Conservation (phyloP, 768 basidiomycete genomes). For the Kwoniella bestiolae region DNA sequence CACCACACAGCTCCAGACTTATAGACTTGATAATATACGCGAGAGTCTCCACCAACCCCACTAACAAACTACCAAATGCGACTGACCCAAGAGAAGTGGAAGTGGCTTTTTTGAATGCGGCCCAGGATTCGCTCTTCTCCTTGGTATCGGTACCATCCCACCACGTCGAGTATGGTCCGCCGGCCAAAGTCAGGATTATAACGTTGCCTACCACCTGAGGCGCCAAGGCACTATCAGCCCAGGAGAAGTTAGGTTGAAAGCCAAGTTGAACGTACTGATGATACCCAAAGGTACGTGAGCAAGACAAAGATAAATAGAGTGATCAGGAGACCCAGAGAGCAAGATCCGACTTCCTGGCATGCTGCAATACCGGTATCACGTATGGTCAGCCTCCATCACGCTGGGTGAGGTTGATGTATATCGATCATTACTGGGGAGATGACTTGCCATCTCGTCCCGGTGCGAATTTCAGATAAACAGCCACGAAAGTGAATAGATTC, state of each 20-base stretch:
- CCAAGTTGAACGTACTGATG: not conserved
- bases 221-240: not conserved
- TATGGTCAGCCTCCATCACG: not conserved
- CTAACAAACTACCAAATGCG: constrained; percentile 15
- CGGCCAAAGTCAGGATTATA: constrained; percentile 3
- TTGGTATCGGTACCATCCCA: constrained; percentile 4
- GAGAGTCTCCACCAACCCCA: constrained; percentile 1
- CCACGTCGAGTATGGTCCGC: constrained; percentile 15
- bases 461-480: constrained; percentile 9
- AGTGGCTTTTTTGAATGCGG: constrained; percentile 17
- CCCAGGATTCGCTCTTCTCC: constrained; percentile 2
- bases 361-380: not conserved
- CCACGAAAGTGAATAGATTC: constrained; percentile 15
- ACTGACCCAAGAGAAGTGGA: constrained; percentile 6
- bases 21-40: constrained; percentile 1
- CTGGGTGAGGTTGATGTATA: too few relatives aligned
- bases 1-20: constrained; percentile 1
- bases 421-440: not conserved
- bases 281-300: constrained; percentile 14
- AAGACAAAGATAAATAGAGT: not conserved
- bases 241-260: too few relatives aligned
- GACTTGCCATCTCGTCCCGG: constrained; percentile 6
- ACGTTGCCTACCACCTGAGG: constrained; percentile 12
- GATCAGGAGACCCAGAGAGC: not conserved
- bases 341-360: not conserved